Evolutionary conservation across 1,139 yeast species (phyloP), one percentile per base, ranked within the genome.

Genomic region (Spencermartinsiella ligniputridi): DNA sequence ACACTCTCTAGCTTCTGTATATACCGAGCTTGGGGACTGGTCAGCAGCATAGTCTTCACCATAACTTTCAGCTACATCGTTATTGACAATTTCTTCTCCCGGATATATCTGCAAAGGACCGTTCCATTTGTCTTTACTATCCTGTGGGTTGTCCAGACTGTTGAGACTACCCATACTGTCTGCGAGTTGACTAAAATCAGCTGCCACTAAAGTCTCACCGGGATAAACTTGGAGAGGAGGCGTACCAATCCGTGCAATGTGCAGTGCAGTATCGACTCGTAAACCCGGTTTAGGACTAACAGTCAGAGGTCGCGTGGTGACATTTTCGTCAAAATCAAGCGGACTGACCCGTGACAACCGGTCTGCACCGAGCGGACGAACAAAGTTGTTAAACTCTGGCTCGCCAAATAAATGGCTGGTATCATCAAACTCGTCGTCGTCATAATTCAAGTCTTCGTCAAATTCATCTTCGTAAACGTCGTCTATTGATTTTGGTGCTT

Each of bases 401-500:
- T 35, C 36, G 19, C 18, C 36, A 22, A 35, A 33, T n/a, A 25
- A 15, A 11, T 19, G 27, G 17, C 39, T 25, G 18, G 22, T 15
- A 20, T 51, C 45, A 41, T 49, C 47, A 46, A 48, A 45, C 37
- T 48, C 35, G 15, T 41, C 35, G 49, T 52, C 35, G 15, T 41
- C 35, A 58, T 66, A 22, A 56, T 60, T 35, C 53, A 58, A 48
- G 11, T 39, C 40, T 22, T 40, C 44, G 33, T 27, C 22, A 35
- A 39, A 41, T 27, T 47, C 49, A n/a, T 44, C 48, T 33, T 40
- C 47, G 25, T 24, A 37, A 32, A n/a, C 24, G 35, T 16, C n/a
- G 6, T 18, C 11, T 20, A 35, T 20, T 11, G 37, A 21, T 3
- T 21, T n/a, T 12, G 22, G 37, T 18, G 27, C 33, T 32, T 32